Conservation (phyloP, 208 protist genomes). For the Trypanosoma lewisi region DNA sequence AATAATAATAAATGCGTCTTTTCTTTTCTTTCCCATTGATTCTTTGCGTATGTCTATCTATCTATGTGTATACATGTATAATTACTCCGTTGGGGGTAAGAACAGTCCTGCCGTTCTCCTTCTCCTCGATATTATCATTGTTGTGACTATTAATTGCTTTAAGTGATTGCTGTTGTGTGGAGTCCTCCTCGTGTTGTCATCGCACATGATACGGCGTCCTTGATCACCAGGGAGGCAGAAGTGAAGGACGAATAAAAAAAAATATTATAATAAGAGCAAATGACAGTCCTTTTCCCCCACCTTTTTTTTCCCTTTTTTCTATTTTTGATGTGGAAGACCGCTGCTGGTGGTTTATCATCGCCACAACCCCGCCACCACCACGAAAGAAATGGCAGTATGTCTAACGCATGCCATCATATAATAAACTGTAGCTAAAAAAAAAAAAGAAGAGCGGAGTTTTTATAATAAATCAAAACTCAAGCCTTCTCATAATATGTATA, state of each 20-base stretch:
- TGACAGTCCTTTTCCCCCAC: background rate
- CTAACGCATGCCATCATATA: no score
- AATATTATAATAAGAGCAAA: background rate
- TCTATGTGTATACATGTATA: slow-evolving; percentile 10
- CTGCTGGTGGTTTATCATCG: background rate
- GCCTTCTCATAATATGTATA: no score
- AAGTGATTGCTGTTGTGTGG: background rate
- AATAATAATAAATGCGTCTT: no score
- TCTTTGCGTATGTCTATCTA: background rate
- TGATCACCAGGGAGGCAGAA: no score
- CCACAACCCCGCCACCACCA: no score
- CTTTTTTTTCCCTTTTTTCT: slow-evolving; percentile 7
- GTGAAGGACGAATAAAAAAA: no score
- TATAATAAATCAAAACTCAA: no score
- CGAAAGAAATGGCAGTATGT: no score
- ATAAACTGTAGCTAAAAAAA: no score
- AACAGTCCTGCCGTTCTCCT: background rate
- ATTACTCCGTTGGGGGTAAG: no score
- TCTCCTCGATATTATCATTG: background rate
- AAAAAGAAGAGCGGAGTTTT: no score
- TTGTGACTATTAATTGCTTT: slow-evolving; percentile 6
- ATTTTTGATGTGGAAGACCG: background rate
- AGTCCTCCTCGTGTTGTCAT: background rate
- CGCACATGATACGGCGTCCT: no score
- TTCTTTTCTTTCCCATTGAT: slow-evolving; percentile 14